Conservation (phyloP, 2,329 filamentous ascomycete species). For the Aspergillus sp. region DNA sequence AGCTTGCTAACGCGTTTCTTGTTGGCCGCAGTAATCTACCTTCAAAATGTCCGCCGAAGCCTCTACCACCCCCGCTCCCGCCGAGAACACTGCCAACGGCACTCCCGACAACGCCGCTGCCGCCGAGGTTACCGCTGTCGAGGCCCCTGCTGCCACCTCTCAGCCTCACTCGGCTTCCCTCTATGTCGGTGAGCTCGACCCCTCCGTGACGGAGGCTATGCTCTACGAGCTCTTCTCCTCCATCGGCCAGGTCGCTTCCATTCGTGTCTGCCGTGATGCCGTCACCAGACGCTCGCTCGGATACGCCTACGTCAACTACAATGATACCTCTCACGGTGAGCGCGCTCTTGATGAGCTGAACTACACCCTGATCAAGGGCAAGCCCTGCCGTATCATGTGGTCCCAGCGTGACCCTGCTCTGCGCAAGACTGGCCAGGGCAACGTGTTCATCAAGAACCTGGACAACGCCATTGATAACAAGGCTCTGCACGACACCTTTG, state of each 20-base stretch:
- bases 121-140: conserved; percentile 36
- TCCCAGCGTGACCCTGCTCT: conserved; percentile 98
- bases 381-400: conserved; percentile 99
- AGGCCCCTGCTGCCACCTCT: conserved; percentile 62
- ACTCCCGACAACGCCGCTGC: conserved; percentile 60
- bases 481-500: conserved; percentile 98
- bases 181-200: conserved; percentile 97
- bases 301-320: conserved; percentile 99
- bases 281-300: conserved; percentile 97
- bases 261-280: conserved; percentile 98
- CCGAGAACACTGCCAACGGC: conserved; percentile 59
- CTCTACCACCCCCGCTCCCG: conserved; percentile 64
- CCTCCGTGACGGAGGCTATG: conserved; percentile 98
- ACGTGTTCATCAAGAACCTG: conserved; percentile 99
- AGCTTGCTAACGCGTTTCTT: conserved; percentile 4
- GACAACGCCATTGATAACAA: conserved; percentile 99
- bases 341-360: conserved; percentile 98
- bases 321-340: conserved; percentile 93
- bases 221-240: conserved; percentile 99
- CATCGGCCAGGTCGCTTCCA: conserved; percentile 97
- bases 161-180: conserved; percentile 95
- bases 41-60: conserved; percentile 76
- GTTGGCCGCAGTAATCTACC: conserved; percentile 34
- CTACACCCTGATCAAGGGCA: conserved; percentile 99
- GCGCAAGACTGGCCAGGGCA: conserved; percentile 98